These are phyloP conservation scores for Penicillium brevicompactum DNA, from an alignment of 2,329 filamentous ascomycete species.

Conservation along the genomic window DNA sequence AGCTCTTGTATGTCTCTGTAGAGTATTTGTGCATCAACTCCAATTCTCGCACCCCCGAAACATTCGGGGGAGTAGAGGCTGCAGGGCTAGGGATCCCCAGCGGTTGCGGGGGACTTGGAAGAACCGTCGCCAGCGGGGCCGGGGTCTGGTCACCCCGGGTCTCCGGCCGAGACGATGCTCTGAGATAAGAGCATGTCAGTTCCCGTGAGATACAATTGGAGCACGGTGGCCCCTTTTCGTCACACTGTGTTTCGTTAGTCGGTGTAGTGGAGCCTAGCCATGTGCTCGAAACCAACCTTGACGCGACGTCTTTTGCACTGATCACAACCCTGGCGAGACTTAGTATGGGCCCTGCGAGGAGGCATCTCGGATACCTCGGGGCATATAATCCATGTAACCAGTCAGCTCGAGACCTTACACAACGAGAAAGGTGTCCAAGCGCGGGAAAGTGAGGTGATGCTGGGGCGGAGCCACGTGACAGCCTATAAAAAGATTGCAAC, in stretches of 20 bases:
- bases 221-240: constrained; percentile 44
- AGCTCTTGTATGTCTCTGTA: constrained; percentile 48
- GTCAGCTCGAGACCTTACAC: constrained; percentile 3
- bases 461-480: constrained; percentile 1
- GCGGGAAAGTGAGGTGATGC: background rate
- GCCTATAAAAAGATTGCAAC: constrained; percentile 2
- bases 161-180: constrained; percentile 18
- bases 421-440: constrained; percentile 2
- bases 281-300: constrained; percentile 33
- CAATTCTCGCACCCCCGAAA: constrained; percentile 42
- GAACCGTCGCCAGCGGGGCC: constrained; percentile 8
- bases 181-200: constrained; percentile 35
- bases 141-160: constrained; percentile 6
- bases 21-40: constrained; percentile 58
- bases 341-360: constrained; percentile 44
- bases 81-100: constrained; percentile 19
- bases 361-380: constrained; percentile 30
- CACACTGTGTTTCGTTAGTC: constrained; percentile 34
- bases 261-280: background rate
- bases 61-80: constrained; percentile 16
- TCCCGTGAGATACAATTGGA: constrained; percentile 41
- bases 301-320: constrained; percentile 46
- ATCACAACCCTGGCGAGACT: constrained; percentile 46
- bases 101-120: constrained; percentile 10
- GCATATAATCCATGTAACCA: constrained; percentile 6